phyloP scores from a whole-genome alignment of 2,329 filamentous ascomycete genomes.

The Sclerotiophoma versabilis region DNA sequence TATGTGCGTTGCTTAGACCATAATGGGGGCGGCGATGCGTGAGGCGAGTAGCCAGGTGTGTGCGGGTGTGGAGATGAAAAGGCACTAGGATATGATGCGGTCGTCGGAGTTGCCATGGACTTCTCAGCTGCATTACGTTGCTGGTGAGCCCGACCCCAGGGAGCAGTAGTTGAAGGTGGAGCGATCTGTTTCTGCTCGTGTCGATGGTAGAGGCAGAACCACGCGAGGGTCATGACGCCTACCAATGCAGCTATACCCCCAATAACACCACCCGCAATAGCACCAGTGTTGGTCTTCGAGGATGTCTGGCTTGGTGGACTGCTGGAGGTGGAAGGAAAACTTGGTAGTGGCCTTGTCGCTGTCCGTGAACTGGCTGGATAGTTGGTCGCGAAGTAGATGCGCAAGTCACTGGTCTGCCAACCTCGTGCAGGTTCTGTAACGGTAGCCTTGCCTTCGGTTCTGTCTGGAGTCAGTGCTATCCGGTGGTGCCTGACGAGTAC shows the following conservation, averaged over 20 bases:
- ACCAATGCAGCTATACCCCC: conserved; percentile 37
- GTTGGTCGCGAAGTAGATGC: conserved; percentile 58
- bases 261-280: conserved; percentile 45
- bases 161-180: background rate
- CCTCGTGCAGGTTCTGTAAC: conserved; percentile 55
- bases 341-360: conserved; percentile 54
- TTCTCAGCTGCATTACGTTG: conserved; percentile 10
- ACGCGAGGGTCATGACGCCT: conserved; percentile 22
- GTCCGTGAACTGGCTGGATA: conserved; percentile 54
- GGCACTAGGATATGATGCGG: background rate
- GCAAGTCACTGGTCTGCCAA: conserved; percentile 58
- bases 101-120: background rate
- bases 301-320: background rate
- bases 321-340: background rate
- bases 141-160: background rate
- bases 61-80: background rate
- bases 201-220: conserved; percentile 27
- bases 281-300: conserved; percentile 4
- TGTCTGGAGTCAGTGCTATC: background rate
- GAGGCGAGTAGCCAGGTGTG: background rate
- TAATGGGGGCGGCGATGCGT: background rate
- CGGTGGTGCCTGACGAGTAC: background rate
- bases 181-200: conserved; percentile 10
- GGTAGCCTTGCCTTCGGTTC: conserved; percentile 59
- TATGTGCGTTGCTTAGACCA: background rate